These are phyloP conservation scores for Dalbergia cochinchinensis DNA, from an alignment of 306 rosid genomes.

Conservation along the genomic window DNA sequence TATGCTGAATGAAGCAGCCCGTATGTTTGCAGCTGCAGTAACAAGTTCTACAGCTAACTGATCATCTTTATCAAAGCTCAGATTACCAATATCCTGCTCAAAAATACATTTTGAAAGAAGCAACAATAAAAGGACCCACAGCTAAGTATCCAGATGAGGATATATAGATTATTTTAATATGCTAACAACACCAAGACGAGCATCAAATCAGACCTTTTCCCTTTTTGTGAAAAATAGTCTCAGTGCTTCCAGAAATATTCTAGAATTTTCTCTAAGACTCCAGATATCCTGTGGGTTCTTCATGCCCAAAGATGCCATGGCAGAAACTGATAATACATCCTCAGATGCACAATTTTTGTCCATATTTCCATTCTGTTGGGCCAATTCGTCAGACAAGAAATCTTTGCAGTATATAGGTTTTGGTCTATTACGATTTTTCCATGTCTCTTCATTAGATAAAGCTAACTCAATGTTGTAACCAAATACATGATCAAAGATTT, in stretches of 20 bases:
- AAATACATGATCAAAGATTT: constrained; percentile 95
- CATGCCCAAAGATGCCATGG: constrained; percentile 90
- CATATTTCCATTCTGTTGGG: constrained; percentile 76
- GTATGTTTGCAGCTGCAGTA: constrained; percentile 95
- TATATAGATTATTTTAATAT: constrained; percentile 26
- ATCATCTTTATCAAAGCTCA: constrained; percentile 97
- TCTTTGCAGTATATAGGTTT: constrained; percentile 83
- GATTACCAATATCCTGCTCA: constrained; percentile 85
- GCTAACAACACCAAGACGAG: constrained; percentile 37
- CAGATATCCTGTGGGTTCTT: constrained; percentile 99
- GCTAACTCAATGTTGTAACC: constrained; percentile 94
- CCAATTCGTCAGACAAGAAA: constrained; percentile 63
- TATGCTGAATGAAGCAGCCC: constrained; percentile 93
- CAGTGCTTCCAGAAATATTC: constrained; percentile 81
- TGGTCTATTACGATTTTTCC: constrained; percentile 95
- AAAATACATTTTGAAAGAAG: constrained; percentile 9
- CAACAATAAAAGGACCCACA: background rate
- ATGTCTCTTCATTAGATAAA: constrained; percentile 90
- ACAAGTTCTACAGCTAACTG: constrained; percentile 98
- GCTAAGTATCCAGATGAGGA: constrained; percentile 11
- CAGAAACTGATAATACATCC: constrained; percentile 70
- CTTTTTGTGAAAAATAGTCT: constrained; percentile 81
- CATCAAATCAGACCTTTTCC: constrained; percentile 68
- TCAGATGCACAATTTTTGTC: constrained; percentile 54
- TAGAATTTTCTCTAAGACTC: constrained; percentile 86